Evolutionary conservation across 192 early-diverging fungal species (phyloP).

Genomic region (Coemansia sp.): DNA sequence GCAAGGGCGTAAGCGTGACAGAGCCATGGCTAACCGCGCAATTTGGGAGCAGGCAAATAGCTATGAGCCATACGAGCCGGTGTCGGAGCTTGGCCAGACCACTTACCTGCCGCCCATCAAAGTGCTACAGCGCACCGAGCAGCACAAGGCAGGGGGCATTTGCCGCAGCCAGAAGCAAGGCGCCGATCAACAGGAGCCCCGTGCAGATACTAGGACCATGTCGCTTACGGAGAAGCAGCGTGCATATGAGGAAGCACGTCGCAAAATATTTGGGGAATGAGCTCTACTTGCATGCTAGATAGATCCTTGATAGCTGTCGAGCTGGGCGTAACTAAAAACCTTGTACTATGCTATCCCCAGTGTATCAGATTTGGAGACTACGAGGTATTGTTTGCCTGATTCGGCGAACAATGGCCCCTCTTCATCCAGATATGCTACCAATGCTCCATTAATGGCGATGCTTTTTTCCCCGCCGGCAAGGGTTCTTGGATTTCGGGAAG

Average conservation of each 20-base stretch:
- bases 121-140: neutral
- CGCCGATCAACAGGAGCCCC: neutral
- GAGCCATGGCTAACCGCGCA: neutral
- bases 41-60: neutral
- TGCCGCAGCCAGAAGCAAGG: neutral
- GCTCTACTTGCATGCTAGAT: neutral
- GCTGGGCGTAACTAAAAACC: neutral
- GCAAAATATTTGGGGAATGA: slow-evolving; percentile 3
- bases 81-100: neutral
- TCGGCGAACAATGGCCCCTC: neutral
- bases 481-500: neutral
- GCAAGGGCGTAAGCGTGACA: neutral
- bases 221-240: slow-evolving; percentile 12
- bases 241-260: slow-evolving; percentile 11
- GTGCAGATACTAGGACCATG: neutral
- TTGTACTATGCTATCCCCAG: neutral
- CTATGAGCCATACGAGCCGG: neutral
- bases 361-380: neutral
- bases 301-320: neutral
- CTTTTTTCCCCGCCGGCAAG: neutral
- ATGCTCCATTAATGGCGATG: neutral
- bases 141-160: neutral
- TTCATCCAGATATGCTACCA: neutral
- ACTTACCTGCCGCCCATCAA: neutral
- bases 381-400: neutral